phyloP scores from a whole-genome alignment of 1,284 basidiomycete species.

The Trichosporon ovoides region DNA sequence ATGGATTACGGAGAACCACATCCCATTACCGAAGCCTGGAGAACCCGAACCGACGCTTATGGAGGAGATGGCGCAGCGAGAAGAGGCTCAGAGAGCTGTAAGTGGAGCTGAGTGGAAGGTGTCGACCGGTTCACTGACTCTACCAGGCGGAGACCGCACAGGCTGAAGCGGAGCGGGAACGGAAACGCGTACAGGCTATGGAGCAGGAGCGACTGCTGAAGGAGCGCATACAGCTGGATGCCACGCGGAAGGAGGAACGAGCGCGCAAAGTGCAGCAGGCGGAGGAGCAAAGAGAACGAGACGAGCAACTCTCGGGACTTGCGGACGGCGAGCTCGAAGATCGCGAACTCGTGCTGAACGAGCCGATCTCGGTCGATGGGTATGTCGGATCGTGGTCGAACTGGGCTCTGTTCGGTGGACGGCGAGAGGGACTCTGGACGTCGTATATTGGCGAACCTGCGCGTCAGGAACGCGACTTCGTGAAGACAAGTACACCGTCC shows the following conservation, averaged over 20 bases:
- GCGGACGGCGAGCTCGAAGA: slow-evolving; percentile 40
- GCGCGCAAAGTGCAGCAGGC: slow-evolving; percentile 24
- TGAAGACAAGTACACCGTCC: slow-evolving; percentile 50
- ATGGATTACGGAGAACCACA: slow-evolving; percentile 43
- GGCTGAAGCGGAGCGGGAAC: slow-evolving; percentile 27
- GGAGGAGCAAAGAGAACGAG: slow-evolving; percentile 15
- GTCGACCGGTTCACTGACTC: not conserved
- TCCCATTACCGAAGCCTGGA: slow-evolving; percentile 37
- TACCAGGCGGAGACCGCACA: slow-evolving; percentile 31
- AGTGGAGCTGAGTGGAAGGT: slow-evolving; percentile 9
- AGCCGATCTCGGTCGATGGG: slow-evolving; percentile 32
- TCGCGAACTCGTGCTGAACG: slow-evolving; percentile 33
- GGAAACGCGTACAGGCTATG: slow-evolving; percentile 25
- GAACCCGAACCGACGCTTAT: slow-evolving; percentile 40
- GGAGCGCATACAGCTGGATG: slow-evolving; percentile 40
- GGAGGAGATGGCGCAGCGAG: slow-evolving; percentile 47
- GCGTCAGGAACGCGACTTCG: slow-evolving; percentile 52
- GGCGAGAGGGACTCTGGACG: slow-evolving; percentile 42
- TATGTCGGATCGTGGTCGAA: slow-evolving; percentile 33
- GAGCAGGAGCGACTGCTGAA: slow-evolving; percentile 37
- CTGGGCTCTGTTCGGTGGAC: slow-evolving; percentile 43
- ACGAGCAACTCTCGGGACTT: slow-evolving; percentile 29
- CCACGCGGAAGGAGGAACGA: slow-evolving; percentile 34
- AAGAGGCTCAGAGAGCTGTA: slow-evolving; percentile 43
- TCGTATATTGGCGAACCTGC: slow-evolving; percentile 42